These are phyloP conservation scores for Dendrostoma leiphaemia DNA, from an alignment of 2,329 filamentous ascomycete genomes.

Conservation along the genomic window DNA sequence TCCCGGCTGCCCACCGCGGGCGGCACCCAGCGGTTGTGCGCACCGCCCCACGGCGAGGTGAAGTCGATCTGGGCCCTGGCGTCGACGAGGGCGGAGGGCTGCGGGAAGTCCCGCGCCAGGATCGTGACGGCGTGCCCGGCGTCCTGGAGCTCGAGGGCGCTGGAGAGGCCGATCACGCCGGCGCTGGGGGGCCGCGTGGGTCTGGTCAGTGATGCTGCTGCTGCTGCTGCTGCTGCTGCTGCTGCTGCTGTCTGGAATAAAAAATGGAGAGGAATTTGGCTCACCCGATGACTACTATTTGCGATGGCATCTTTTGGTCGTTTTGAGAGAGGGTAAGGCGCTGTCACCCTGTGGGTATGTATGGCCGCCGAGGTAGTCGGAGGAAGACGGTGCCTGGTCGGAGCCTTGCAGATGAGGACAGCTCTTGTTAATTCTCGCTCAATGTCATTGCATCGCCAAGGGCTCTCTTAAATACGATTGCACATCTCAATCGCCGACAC, in stretches of 20 bases:
- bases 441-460: not conserved
- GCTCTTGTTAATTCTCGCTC: not conserved
- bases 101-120: slow-evolving; percentile 45
- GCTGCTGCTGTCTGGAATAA: not conserved
- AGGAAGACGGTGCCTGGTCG: not conserved
- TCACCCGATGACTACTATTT: slow-evolving; percentile 5
- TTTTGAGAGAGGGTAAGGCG: not conserved
- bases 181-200: slow-evolving; percentile 37
- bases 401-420: not conserved
- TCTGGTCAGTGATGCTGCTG: no score
- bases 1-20: slow-evolving; percentile 23
- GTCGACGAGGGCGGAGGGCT: slow-evolving; percentile 44
- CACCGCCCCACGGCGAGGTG: slow-evolving; percentile 57
- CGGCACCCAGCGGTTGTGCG: slow-evolving; percentile 53
- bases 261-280: not conserved
- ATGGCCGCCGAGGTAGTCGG: not conserved
- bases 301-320: no score
- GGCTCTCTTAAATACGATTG: not conserved
- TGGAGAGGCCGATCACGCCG: slow-evolving; percentile 51
- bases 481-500: not conserved
- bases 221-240: not conserved
- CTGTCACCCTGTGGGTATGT: not conserved
- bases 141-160: slow-evolving; percentile 44
- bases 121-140: slow-evolving; percentile 39
- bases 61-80: slow-evolving; percentile 44